Percentiles rank a stretch among this genome's conserved stretches.
These are phyloP conservation scores for Aegilops longissima DNA, from an alignment of 176 grass and related monocot genomes.

Conservation along the genomic window DNA sequence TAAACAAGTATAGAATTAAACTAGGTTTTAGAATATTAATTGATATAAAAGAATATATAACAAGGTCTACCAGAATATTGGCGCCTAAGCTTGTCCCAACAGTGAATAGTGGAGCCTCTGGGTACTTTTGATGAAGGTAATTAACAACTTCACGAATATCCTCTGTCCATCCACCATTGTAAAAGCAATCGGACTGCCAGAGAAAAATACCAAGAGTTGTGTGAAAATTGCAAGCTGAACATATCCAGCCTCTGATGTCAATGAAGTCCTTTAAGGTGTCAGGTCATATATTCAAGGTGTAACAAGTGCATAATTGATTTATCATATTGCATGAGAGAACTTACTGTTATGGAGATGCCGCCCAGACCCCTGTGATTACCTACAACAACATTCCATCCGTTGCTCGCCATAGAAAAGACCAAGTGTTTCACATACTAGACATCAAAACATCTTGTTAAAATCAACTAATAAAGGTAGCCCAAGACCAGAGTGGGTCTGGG, in stretches of 20 bases:
- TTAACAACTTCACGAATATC: slow-evolving; percentile 89
- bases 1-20: neutral
- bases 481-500: neutral
- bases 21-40: neutral
- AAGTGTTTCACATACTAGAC: slow-evolving; percentile 87
- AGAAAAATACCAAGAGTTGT: slow-evolving; percentile 14
- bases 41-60: neutral
- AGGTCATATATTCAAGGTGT: slow-evolving; percentile 15
- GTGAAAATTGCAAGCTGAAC: neutral
- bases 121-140: slow-evolving; percentile 79
- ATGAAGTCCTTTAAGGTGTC: neutral
- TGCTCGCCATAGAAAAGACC: slow-evolving; percentile 64
- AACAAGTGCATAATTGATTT: neutral
- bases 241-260: slow-evolving; percentile 7
- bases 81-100: slow-evolving; percentile 95
- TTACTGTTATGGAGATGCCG: slow-evolving; percentile 94
- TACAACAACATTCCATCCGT: slow-evolving; percentile 90
- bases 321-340: slow-evolving; percentile 33
- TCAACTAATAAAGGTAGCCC: neutral
- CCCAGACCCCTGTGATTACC: slow-evolving; percentile 90
- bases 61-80: slow-evolving; percentile 78
- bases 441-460: slow-evolving; percentile 37
- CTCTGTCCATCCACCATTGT: slow-evolving; percentile 98
- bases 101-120: slow-evolving; percentile 74
- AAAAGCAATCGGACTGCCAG: slow-evolving; percentile 86